Conservation (phyloP, 2,329 filamentous ascomycete genomes). For the Penicillium sumatraense region DNA sequence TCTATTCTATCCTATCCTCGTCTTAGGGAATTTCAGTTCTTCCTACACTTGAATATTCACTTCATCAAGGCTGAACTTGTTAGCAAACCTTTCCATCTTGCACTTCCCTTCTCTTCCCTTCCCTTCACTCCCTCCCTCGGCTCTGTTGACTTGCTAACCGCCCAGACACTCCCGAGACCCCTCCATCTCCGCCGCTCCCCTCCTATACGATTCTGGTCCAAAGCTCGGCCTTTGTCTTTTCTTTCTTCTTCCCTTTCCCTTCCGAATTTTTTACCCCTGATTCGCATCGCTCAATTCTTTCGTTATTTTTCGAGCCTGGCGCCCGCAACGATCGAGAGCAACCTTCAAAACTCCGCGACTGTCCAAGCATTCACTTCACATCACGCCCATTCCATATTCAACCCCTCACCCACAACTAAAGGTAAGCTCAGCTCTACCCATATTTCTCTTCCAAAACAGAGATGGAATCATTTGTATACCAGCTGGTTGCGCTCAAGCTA, state of each 20-base stretch:
- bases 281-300: constrained; percentile 1
- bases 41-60: no score
- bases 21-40: not conserved
- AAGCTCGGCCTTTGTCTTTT: constrained; percentile 1
- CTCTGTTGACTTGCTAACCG: constrained; percentile 1
- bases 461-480: not conserved
- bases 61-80: no score
- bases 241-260: not conserved
- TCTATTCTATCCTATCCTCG: not conserved
- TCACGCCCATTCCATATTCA: not conserved
- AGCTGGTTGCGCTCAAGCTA: not conserved
- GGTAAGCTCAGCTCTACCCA: constrained; percentile 16
- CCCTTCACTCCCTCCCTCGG: not conserved
- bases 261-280: constrained; percentile 3
- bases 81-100: no score
- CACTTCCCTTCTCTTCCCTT: not conserved
- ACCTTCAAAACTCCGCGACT: not conserved
- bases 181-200: not conserved
- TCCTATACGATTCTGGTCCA: not conserved
- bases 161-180: constrained; percentile 6
- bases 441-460: not conserved
- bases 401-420: constrained; percentile 14
- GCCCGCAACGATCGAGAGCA: not conserved
- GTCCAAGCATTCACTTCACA: not conserved
- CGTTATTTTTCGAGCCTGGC: not conserved